Conservation (phyloP, 768 basidiomycete genomes). For the Galerina sulciceps region DNA sequence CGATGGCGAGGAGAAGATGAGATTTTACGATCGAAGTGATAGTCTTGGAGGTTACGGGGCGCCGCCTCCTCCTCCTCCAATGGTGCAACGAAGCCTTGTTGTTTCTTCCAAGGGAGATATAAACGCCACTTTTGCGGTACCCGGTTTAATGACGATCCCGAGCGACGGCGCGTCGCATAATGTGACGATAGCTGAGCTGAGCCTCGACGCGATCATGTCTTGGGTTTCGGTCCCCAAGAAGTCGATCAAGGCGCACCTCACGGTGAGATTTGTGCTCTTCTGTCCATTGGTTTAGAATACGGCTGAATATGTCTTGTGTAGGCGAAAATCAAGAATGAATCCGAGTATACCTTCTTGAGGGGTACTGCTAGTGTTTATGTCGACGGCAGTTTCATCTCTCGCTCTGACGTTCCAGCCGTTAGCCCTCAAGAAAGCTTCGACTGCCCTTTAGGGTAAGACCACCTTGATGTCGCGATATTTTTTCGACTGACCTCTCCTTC, state of each 20-base stretch:
- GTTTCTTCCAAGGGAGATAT: slow-evolving; percentile 39
- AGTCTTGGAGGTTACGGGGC: slow-evolving; percentile 11
- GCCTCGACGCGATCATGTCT: slow-evolving; percentile 40
- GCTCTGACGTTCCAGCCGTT: no score
- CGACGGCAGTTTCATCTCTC: no score
- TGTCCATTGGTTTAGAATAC: no score
- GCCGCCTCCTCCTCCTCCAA: neutral
- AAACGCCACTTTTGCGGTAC: slow-evolving; percentile 36
- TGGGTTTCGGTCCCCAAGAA: slow-evolving; percentile 38
- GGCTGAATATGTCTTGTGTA: no score
- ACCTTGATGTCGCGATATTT: no score
- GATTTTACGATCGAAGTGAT: slow-evolving; percentile 37
- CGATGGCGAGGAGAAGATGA: slow-evolving; percentile 14
- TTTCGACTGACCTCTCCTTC: no score
- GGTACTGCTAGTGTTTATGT: no score
- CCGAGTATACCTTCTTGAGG: no score
- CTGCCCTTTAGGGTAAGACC: no score
- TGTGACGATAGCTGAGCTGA: slow-evolving; percentile 39
- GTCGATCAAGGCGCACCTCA: slow-evolving; percentile 40
- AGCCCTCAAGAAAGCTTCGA: no score
- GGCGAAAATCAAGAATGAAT: no score
- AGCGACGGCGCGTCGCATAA: slow-evolving; percentile 39
- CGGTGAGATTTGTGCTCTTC: slow-evolving; percentile 18
- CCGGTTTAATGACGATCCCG: slow-evolving; percentile 41
- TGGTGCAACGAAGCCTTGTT: neutral